Evolutionary conservation across 2,329 filamentous ascomycete species (phyloP).

Genomic region (Hymenoscyphus fructigenus): DNA sequence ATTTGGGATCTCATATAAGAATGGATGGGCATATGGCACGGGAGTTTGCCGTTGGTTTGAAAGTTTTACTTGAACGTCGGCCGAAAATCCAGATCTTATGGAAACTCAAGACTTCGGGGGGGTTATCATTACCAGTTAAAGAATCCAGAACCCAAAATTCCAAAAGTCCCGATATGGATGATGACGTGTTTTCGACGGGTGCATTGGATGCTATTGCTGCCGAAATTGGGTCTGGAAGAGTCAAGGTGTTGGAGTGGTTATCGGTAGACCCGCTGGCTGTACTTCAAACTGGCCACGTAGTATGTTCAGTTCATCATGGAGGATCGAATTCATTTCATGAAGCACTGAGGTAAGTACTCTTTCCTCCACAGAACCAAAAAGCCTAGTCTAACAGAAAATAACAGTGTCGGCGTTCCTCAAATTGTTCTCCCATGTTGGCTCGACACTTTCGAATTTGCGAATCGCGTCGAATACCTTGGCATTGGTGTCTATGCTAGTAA

Average conservation of each 20-base stretch:
- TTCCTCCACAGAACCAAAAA: neutral
- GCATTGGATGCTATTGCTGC: slow-evolving; percentile 15
- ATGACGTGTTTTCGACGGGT: neutral
- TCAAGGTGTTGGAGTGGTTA: slow-evolving; percentile 44
- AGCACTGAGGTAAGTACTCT: slow-evolving; percentile 40
- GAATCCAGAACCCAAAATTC: neutral
- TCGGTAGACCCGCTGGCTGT: slow-evolving; percentile 40
- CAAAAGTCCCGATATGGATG: neutral
- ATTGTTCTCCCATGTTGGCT: slow-evolving; percentile 48
- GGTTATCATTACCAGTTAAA: slow-evolving; percentile 6
- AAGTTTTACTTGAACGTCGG: slow-evolving; percentile 37
- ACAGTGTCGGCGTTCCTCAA: slow-evolving; percentile 45
- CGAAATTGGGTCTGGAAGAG: slow-evolving; percentile 26
- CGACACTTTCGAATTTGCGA: slow-evolving; percentile 47
- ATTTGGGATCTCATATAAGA: slow-evolving; percentile 43
- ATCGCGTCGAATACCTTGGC: slow-evolving; percentile 42
- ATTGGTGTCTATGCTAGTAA: slow-evolving; percentile 38
- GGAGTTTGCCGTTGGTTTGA: slow-evolving; percentile 42
- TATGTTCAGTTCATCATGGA: slow-evolving; percentile 42
- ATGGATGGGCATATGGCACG: slow-evolving; percentile 34
- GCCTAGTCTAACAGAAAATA: neutral
- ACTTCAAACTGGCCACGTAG: slow-evolving; percentile 39
- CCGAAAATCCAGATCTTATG: slow-evolving; percentile 37
- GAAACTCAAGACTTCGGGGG: slow-evolving; percentile 36
- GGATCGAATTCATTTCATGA: slow-evolving; percentile 46